phyloP scores from a whole-genome alignment of 306 rosid species.

The Acacia acuminata region DNA sequence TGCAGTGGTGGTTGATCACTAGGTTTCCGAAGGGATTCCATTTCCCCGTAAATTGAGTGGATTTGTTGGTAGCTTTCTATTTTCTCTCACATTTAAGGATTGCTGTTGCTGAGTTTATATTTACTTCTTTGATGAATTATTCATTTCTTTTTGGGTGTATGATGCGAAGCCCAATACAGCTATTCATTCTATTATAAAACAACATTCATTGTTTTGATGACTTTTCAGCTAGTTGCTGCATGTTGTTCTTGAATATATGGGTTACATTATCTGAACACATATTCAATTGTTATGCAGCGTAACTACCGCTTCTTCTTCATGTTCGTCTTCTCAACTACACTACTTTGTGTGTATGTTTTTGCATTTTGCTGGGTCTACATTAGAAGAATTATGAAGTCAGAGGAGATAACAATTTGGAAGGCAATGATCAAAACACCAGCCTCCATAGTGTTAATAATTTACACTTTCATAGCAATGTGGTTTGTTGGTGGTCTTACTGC shows the following conservation, averaged over 20 bases:
- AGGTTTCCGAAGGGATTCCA: neutral
- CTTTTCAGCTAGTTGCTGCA: conserved; percentile 14
- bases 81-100: neutral
- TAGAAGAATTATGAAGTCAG: conserved; percentile 68
- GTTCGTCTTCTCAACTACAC: conserved; percentile 95
- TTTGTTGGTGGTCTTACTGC: conserved; percentile 99
- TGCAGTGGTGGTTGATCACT: neutral
- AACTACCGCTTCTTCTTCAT: conserved; percentile 98
- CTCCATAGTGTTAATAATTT: conserved; percentile 82
- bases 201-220: neutral
- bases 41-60: neutral
- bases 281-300: conserved; percentile 68
- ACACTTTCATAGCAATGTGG: conserved; percentile 98
- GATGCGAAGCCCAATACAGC: neutral
- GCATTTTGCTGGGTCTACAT: conserved; percentile 97
- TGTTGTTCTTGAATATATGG: conserved; percentile 19
- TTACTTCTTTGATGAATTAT: conserved; percentile 13
- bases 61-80: neutral
- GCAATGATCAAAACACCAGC: conserved; percentile 97
- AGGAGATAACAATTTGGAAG: conserved; percentile 78
- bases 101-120: neutral
- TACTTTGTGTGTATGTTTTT: conserved; percentile 89
- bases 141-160: neutral
- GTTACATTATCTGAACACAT: conserved; percentile 36
- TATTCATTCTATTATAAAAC: neutral